A percentile compares a stretch with the other conserved stretches of the same genome.
Evolutionary conservation across 106 monocot species (phyloP).

Genomic region (Dactylorhiza incarnata): DNA sequence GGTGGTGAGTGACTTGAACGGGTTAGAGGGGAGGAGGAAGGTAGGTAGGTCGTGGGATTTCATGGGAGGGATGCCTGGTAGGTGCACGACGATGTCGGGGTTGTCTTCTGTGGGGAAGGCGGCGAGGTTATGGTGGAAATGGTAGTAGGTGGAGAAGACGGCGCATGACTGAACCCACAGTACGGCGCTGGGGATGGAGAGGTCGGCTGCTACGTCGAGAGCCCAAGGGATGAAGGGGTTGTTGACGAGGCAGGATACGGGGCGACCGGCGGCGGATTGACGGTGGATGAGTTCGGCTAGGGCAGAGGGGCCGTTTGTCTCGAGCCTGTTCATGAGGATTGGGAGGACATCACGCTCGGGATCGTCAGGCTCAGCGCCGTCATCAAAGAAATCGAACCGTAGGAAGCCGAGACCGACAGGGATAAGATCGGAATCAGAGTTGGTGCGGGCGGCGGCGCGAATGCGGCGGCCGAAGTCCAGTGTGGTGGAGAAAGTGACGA

Average conservation of each 20-base stretch:
- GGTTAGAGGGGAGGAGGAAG: slow-evolving; percentile 45
- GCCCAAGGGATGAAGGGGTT: slow-evolving; percentile 79
- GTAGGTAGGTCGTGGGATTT: slow-evolving; percentile 43
- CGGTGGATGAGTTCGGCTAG: slow-evolving; percentile 33
- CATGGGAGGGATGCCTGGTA: slow-evolving; percentile 51
- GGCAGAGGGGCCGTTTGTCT: slow-evolving; percentile 11
- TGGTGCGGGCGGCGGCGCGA: slow-evolving; percentile 15
- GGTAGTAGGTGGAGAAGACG: slow-evolving; percentile 81
- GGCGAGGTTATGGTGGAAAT: slow-evolving; percentile 38
- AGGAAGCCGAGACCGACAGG: slow-evolving; percentile 48
- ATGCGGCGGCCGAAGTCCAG: slow-evolving; percentile 27
- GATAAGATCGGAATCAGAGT: slow-evolving; percentile 11
- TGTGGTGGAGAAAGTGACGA: slow-evolving; percentile 64
- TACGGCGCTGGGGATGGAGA: slow-evolving; percentile 51
- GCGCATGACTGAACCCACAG: slow-evolving; percentile 78
- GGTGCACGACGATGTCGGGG: slow-evolving; percentile 17
- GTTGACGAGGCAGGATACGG: slow-evolving; percentile 45
- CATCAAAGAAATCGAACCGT: slow-evolving; percentile 68
- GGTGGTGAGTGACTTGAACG: slow-evolving; percentile 23
- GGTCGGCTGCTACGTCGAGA: slow-evolving; percentile 41
- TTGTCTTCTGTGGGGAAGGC: slow-evolving; percentile 32
- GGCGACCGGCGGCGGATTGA: slow-evolving; percentile 32
- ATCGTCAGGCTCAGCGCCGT: slow-evolving; percentile 21
- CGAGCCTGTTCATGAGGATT: slow-evolving; percentile 25
- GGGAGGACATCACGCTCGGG: slow-evolving; percentile 9